These are phyloP conservation scores for Penicillium brevicompactum DNA, from an alignment of 2,329 filamentous ascomycete species.

Conservation along the genomic window DNA sequence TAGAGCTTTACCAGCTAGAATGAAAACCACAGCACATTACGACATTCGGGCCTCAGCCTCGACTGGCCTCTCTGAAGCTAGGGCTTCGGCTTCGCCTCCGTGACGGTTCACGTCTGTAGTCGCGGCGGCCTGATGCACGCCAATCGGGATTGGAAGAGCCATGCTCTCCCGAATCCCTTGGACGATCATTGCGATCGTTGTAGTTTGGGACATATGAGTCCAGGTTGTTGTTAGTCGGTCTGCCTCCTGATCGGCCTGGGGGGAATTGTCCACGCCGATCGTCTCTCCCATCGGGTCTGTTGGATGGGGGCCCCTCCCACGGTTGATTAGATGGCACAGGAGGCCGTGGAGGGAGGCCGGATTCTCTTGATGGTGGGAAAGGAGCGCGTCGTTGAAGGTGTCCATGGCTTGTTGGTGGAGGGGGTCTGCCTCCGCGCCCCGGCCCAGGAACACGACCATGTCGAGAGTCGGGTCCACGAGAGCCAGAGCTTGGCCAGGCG, in stretches of 20 bases:
- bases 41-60: conserved; percentile 17
- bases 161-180: conserved; percentile 27
- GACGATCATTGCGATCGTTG: conserved; percentile 23
- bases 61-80: conserved; percentile 26
- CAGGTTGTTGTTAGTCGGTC: conserved; percentile 27
- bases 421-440: conserved; percentile 32
- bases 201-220: conserved; percentile 45
- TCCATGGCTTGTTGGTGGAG: conserved; percentile 17
- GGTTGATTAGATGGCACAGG: conserved; percentile 33
- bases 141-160: conserved; percentile 24
- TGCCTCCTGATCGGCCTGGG: conserved; percentile 24
- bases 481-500: conserved; percentile 50
- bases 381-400: conserved; percentile 29
- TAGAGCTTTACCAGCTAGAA: conserved; percentile 4
- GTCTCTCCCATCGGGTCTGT: conserved; percentile 29
- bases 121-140: conserved; percentile 28
- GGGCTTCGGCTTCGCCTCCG: conserved; percentile 42
- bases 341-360: conserved; percentile 41
- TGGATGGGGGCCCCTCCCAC: conserved; percentile 29
- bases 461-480: conserved; percentile 34
- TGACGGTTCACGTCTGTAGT: conserved; percentile 31
- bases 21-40: conserved; percentile 17
- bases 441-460: conserved; percentile 40
- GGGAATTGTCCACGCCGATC: conserved; percentile 36
- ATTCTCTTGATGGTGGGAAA: conserved; percentile 30